Base-by-base conservation (phyloP, 176 grass and related monocot genomes). In the Triticum urartu region DNA sequence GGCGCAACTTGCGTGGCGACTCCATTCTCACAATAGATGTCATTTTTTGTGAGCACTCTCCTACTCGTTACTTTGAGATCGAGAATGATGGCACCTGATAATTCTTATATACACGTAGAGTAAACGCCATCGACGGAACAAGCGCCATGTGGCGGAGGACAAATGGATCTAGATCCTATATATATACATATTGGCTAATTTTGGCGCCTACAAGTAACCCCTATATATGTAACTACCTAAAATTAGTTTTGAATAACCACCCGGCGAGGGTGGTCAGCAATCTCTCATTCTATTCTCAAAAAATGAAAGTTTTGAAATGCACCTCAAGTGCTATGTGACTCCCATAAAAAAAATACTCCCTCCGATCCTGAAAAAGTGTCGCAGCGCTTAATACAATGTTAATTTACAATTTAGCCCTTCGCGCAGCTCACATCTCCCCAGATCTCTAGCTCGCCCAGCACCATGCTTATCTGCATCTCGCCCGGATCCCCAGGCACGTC, bases 211-310 rank as follows among this genome's bases (percentile, higher is more conserved):
- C 33, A 69, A 69, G 6, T 33, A 35, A 68, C 65, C 30, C 32
- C 65, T 68, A 68, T 68, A 9, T 68, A 68, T 68, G 66, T 38
- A 69, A 69, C 33, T 38, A 38, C 66, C 66, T 69, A 69, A 69
- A 10, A 69, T 69, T 69, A 69, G 66, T 69, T 36, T 21, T 36
- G 7, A 69, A 69, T 42, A 42, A 10, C 39, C 39, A 42, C 39
- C 39, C 39, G 39, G 9, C 39, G 39, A 42, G 39, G 9, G 39
- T 10, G 39, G 39, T 42, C 39, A 42, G 39, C 39, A 42, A 42
- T 42, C 39, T 11, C 39, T 42, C 39, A 42, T 42, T 42, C 39
- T 42, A 42, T 42, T 42, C 2, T 42, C 2, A 42, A 42, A 42
- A 10, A 42, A 3, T 10, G 39, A 42, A 42, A 69, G 33, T 69